phyloP scores from a whole-genome alignment of 2,329 filamentous ascomycete genomes.

The Arthrocladium fulminans region DNA sequence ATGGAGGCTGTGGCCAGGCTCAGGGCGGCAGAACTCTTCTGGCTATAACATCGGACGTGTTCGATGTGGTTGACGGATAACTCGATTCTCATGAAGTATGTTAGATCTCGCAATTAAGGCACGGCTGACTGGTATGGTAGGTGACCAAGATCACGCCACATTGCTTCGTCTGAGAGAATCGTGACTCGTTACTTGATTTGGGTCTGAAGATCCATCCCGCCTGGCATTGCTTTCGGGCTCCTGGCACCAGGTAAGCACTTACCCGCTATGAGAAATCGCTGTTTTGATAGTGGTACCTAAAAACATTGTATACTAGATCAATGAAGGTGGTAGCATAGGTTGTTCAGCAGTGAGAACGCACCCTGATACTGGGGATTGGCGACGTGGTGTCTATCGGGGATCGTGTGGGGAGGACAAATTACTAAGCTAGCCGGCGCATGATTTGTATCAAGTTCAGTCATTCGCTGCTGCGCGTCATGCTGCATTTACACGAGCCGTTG shows the following conservation, averaged over 20 bases:
- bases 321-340: no score
- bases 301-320: no score
- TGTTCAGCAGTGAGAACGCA: no score
- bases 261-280: no score
- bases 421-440: not conserved
- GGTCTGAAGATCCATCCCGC: no score
- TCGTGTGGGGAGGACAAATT: not conserved
- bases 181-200: not conserved
- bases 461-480: not conserved
- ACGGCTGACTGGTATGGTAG: not conserved
- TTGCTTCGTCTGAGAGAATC: not conserved
- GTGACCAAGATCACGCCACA: not conserved
- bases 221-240: no score
- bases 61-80: constrained; percentile 2
- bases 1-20: not conserved
- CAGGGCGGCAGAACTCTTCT: not conserved
- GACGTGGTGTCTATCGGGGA: not conserved
- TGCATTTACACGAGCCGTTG: no score
- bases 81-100: no score
- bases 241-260: no score
- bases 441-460: not conserved
- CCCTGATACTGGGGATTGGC: not conserved
- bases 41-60: not conserved
- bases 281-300: no score
- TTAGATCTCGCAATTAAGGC: no score